phyloP scores from a whole-genome alignment of 2,329 filamentous ascomycete species.

The Trichoderma semiorbis region DNA sequence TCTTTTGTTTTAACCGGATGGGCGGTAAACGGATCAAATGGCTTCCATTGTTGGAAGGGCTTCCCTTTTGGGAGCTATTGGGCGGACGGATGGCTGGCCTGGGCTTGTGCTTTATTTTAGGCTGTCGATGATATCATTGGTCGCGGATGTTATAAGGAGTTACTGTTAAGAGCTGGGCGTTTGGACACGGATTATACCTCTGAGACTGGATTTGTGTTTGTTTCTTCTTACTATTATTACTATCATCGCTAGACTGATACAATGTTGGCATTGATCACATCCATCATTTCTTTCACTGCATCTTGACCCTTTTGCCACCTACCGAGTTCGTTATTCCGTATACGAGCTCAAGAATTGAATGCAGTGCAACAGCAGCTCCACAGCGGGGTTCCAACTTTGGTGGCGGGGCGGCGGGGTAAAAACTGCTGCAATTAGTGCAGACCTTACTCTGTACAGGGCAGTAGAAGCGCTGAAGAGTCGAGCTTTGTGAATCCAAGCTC shows the following conservation, averaged over 20 bases:
- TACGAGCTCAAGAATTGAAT: neutral
- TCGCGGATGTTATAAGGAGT: neutral
- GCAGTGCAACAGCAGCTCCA: conserved; percentile 5
- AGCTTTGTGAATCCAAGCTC: neutral
- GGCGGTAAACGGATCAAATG: neutral
- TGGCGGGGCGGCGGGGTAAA: conserved; percentile 16
- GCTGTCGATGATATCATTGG: neutral
- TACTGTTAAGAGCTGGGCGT: neutral
- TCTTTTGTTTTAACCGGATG: neutral
- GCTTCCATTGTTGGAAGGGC: neutral
- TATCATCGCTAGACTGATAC: neutral
- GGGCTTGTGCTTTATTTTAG: neutral
- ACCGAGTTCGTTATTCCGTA: neutral
- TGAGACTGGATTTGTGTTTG: neutral
- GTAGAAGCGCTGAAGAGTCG: neutral
- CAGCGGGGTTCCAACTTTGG: conserved; percentile 10
- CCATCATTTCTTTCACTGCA: neutral
- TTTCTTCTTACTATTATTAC: neutral
- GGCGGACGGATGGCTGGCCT: neutral
- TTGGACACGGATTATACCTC: neutral
- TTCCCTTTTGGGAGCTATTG: neutral
- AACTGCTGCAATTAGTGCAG: neutral
- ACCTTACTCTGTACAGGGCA: neutral
- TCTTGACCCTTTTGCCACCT: neutral
- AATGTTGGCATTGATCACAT: neutral